Evolutionary conservation across 1,139 yeast species (phyloP), one percentile per base, ranked within the genome.

Genomic region (Geotrichum phurueaensis): DNA sequence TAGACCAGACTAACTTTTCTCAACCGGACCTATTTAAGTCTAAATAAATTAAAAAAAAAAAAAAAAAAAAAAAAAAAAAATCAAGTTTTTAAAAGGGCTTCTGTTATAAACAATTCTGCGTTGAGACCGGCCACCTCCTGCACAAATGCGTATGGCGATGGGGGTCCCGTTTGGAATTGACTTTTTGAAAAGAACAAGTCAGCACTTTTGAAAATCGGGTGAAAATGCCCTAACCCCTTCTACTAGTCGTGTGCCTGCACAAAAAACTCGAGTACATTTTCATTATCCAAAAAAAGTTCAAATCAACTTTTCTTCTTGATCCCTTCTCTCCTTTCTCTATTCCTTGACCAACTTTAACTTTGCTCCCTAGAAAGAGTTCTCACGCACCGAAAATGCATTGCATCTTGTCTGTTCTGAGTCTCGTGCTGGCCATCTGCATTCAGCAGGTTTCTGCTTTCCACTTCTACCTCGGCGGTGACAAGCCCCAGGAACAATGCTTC

Each of bases 401-500:
- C 29, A 12, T 48, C 6, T 29, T 51, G 58, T 22, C 57, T 18
- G n/a, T 60, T 22, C 47, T 60, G 51, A 36, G 56, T 23, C 47
- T 56, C 31, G 15, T 56, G 22, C 10, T 58, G 45, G 60, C 60
- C 10, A 53, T 56, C 10, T 58, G 57, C 29, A 23, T 55, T 20
- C 54, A 56, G 39, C 66, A 64, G 10, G 74, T 63, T 7, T 43
- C 67, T 20, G 79, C 76, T 0, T 76, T 72, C 74, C 80, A 84
- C 68, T 84, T 82, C 69, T 86, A 84, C 68, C 71, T 81, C 22
- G 81, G 81, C 50, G 84, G 85, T 27, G 85, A 85, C 48, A 82
- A 78, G 39, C 57, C 63, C 60, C 70, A 71, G 60, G 80, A 83
- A 61, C 79, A 78, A 68, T 87, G 95, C 71, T 87, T 87, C 73